A percentile compares a stretch with the other conserved stretches of the same genome.
Conservation (phyloP, 345 rosid genomes). For the Linum trigynum region DNA sequence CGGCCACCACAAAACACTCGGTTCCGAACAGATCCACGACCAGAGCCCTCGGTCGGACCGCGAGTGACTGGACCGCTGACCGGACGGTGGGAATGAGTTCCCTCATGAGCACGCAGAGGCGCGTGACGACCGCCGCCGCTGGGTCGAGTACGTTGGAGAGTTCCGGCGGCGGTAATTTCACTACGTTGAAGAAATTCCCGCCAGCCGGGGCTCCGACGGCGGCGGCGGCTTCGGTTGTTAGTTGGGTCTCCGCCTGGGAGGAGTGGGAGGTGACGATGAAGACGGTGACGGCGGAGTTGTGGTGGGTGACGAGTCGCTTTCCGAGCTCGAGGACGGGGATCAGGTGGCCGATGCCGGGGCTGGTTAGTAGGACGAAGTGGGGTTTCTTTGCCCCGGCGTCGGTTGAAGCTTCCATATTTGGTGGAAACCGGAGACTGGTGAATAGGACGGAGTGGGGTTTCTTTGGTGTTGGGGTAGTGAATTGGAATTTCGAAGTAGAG, state of each 20-base stretch:
- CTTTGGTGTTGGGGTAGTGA: no score
- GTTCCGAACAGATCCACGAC: conserved; percentile 49
- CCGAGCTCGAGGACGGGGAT: conserved; percentile 57
- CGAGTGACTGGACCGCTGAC: conserved; percentile 29
- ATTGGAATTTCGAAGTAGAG: no score
- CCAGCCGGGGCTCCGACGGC: background rate
- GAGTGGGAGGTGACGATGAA: conserved; percentile 32
- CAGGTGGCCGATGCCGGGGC: conserved; percentile 70
- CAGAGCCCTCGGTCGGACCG: conserved; percentile 33
- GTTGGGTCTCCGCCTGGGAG: conserved; percentile 20
- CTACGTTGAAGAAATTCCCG: conserved; percentile 20
- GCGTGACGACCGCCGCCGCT: conserved; percentile 22
- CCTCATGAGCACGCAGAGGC: conserved; percentile 28
- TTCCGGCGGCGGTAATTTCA: conserved; percentile 33
- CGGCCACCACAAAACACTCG: conserved; percentile 35
- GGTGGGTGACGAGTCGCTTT: conserved; percentile 31
- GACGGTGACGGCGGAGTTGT: conserved; percentile 36
- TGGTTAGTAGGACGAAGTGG: conserved; percentile 42
- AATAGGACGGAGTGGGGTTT: no score
- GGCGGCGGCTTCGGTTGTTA: conserved; percentile 11
- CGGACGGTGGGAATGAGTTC: conserved; percentile 33
- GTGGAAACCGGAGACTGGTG: no score
- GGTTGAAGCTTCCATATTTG: conserved; percentile 14
- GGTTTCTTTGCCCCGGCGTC: background rate
- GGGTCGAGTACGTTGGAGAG: conserved; percentile 21